phyloP scores from a whole-genome alignment of 164 flowering plant species.

The Amborella trichopoda region DNA sequence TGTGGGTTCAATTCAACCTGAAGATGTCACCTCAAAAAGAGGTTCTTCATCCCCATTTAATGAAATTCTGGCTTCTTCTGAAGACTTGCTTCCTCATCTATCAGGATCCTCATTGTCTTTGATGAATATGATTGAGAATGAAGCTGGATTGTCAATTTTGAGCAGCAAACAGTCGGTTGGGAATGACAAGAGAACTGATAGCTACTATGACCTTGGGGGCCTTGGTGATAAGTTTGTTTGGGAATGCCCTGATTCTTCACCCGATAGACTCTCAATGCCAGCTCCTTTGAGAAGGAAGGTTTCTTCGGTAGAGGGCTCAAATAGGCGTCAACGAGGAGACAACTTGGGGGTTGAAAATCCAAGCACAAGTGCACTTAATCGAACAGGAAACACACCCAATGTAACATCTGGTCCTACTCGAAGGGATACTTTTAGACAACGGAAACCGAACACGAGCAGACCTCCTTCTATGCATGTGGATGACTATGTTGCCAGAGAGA shows the following conservation, averaged over 20 bases:
- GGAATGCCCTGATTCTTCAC: conserved; percentile 96
- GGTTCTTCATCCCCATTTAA: conserved; percentile 8
- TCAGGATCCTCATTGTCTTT: conserved; percentile 9
- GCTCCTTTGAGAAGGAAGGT: conserved; percentile 50
- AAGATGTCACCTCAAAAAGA: conserved; percentile 19
- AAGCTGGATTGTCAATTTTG: conserved; percentile 8
- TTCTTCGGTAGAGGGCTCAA: conserved; percentile 50
- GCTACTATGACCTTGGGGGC: conserved; percentile 26
- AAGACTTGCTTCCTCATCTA: conserved; percentile 17
- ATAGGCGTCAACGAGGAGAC: conserved; percentile 66
- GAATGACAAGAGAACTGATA: conserved; percentile 27
- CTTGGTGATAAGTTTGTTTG: conserved; percentile 59
- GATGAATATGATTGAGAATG: conserved; percentile 6
- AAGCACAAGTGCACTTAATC: conserved; percentile 33
- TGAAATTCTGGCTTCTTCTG: conserved; percentile 21
- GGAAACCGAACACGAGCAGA: conserved; percentile 97
- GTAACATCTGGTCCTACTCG: conserved; percentile 58
- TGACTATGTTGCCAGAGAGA: conserved; percentile 97
- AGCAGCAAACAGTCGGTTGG: conserved; percentile 16
- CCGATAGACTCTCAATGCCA: conserved; percentile 47
- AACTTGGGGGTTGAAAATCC: conserved; percentile 33
- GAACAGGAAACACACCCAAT: conserved; percentile 37
- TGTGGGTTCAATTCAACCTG: conserved; percentile 19
- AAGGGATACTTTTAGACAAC: conserved; percentile 81
- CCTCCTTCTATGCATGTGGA: conserved; percentile 99